phyloP scores from a whole-genome alignment of 495 filamentous ascomycete genomes.

The Penicillium pancosmium region DNA sequence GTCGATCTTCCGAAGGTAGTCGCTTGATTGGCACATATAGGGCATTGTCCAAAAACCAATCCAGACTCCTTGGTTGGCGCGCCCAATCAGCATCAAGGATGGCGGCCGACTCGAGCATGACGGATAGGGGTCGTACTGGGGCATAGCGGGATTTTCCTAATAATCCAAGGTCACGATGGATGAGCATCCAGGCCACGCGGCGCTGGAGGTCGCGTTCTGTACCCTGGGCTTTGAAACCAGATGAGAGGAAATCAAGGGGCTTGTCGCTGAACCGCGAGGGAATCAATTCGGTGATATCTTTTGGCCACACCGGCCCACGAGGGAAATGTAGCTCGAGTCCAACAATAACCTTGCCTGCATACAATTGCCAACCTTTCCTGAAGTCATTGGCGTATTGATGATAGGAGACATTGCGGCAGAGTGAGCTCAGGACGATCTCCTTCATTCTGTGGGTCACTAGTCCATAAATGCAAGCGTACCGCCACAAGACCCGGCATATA shows the following conservation, averaged over 20 bases:
- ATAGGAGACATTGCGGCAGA: constrained; percentile 26
- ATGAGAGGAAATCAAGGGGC: constrained; percentile 26
- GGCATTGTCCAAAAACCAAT: constrained; percentile 37
- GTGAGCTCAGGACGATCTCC: constrained; percentile 30
- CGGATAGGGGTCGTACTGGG: constrained; percentile 23
- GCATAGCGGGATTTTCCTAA: constrained; percentile 19
- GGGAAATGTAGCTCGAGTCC: constrained; percentile 31
- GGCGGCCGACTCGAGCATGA: constrained; percentile 39
- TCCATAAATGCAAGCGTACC: constrained; percentile 48
- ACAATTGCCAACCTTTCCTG: constrained; percentile 26
- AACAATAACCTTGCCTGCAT: constrained; percentile 44
- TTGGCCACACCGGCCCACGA: constrained; percentile 9
- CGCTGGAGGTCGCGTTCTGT: constrained; percentile 30
- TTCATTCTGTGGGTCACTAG: constrained; percentile 38
- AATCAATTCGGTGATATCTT: constrained; percentile 16
- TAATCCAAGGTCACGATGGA: constrained; percentile 32
- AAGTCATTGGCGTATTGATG: constrained; percentile 11
- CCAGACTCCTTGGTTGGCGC: constrained; percentile 24
- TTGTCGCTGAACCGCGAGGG: constrained; percentile 36
- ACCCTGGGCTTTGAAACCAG: constrained; percentile 18
- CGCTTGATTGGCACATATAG: constrained; percentile 28
- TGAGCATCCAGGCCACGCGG: constrained; percentile 27
- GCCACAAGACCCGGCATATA: constrained; percentile 51
- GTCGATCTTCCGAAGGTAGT: not conserved
- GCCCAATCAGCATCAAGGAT: constrained; percentile 37